Conservation (phyloP, 2,329 filamentous ascomycete species). For the Claviceps fusiformis region DNA sequence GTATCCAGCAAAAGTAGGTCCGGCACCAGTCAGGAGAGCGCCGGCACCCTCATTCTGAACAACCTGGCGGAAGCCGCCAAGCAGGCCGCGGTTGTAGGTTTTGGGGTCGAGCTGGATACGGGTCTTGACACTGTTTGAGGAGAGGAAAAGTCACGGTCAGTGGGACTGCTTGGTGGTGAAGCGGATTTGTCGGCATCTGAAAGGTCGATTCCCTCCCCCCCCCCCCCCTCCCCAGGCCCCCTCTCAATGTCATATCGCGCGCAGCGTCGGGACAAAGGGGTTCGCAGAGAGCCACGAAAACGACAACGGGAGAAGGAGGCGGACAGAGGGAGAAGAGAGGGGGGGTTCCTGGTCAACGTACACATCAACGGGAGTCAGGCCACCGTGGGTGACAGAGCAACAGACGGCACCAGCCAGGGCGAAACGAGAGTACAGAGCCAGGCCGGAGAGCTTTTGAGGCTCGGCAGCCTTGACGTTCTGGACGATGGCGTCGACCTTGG, state of each 20-base stretch:
- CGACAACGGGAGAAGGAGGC: neutral
- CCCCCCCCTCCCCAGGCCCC: too few species aligned
- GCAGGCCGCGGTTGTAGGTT: slow-evolving; percentile 78
- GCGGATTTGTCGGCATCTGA: neutral
- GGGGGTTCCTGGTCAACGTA: slow-evolving; percentile 46
- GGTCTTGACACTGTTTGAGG: slow-evolving; percentile 79
- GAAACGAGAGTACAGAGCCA: slow-evolving; percentile 85
- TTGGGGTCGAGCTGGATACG: slow-evolving; percentile 83
- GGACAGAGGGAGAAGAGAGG: too few species aligned
- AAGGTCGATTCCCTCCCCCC: too few species aligned
- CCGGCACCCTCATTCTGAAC: slow-evolving; percentile 72
- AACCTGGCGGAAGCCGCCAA: slow-evolving; percentile 79
- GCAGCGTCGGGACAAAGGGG: neutral
- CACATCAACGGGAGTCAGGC: slow-evolving; percentile 97
- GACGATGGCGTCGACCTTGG: slow-evolving; percentile 32
- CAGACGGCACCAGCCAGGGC: slow-evolving; percentile 95
- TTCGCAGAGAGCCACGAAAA: neutral
- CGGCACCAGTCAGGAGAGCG: slow-evolving; percentile 73
- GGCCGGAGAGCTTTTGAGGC: slow-evolving; percentile 30
- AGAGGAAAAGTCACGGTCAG: neutral
- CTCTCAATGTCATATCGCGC: neutral
- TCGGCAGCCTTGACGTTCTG: slow-evolving; percentile 27
- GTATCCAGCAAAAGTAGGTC: slow-evolving; percentile 78
- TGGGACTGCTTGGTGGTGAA: neutral
- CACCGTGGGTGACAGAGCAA: slow-evolving; percentile 96